Conservation (phyloP, 495 filamentous ascomycete species). For the Penicillium angulare region DNA sequence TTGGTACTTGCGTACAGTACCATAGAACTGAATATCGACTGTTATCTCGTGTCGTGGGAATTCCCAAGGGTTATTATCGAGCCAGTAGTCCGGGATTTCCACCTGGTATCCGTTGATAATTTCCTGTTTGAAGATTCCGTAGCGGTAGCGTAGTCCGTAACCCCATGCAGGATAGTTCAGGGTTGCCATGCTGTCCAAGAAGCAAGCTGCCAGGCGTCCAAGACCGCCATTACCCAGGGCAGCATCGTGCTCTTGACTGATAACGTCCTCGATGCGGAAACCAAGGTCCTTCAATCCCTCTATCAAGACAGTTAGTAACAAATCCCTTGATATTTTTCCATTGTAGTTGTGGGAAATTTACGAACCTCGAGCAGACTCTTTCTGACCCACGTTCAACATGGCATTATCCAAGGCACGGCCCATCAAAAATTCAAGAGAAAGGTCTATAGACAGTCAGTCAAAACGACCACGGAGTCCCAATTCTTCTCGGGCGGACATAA, state of each 20-base stretch:
- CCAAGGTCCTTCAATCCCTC: slow-evolving; percentile 85
- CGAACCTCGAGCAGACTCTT: slow-evolving; percentile 75
- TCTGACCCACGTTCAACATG: slow-evolving; percentile 91
- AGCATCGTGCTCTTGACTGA: slow-evolving; percentile 92
- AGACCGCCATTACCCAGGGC: slow-evolving; percentile 95
- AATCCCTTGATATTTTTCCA: not conserved
- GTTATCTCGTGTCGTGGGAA: slow-evolving; percentile 93
- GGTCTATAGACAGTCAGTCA: slow-evolving; percentile 47
- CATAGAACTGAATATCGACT: slow-evolving; percentile 96
- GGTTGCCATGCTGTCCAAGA: slow-evolving; percentile 92
- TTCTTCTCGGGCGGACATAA: not conserved
- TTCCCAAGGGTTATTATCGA: slow-evolving; percentile 99
- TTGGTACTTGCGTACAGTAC: slow-evolving; percentile 67
- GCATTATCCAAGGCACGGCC: slow-evolving; percentile 95
- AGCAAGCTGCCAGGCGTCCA: slow-evolving; percentile 91
- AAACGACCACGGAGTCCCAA: slow-evolving; percentile 2
- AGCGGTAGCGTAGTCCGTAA: slow-evolving; percentile 90
- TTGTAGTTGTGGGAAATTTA: no score
- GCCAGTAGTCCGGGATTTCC: slow-evolving; percentile 97
- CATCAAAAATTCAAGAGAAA: slow-evolving; percentile 97
- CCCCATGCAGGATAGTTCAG: slow-evolving; percentile 97
- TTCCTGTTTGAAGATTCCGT: slow-evolving; percentile 99
- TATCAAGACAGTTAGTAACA: slow-evolving; percentile 24
- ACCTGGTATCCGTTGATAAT: slow-evolving; percentile 97
- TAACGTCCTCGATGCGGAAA: slow-evolving; percentile 95